A percentile compares a stretch with the other conserved stretches of the same genome.
Conservation (phyloP, 2,329 filamentous ascomycete genomes). For the Venturia effusa region DNA sequence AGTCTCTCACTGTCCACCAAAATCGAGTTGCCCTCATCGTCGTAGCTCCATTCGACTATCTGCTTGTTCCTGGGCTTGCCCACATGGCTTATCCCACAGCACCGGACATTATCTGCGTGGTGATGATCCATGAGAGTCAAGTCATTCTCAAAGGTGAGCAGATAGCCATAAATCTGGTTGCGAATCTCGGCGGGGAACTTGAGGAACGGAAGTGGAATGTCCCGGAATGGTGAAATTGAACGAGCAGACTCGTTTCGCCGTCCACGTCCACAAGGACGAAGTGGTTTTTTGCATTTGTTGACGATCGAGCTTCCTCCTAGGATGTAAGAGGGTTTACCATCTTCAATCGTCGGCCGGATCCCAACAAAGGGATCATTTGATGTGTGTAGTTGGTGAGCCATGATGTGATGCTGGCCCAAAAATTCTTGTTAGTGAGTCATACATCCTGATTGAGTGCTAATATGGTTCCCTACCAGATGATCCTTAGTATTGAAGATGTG, state of each 20-base stretch:
- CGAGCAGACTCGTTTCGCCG: neutral
- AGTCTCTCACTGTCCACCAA: neutral
- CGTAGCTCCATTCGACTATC: neutral
- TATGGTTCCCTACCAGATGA: neutral
- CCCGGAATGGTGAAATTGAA: neutral
- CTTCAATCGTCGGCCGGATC: neutral
- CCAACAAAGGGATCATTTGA: neutral
- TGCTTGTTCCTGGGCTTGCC: neutral
- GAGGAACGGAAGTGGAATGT: slow-evolving; percentile 3
- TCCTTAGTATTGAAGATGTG: neutral
- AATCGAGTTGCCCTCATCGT: neutral
- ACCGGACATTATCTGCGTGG: neutral
- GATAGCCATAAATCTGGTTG: neutral
- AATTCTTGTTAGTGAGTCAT: neutral
- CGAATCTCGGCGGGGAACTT: slow-evolving; percentile 14
- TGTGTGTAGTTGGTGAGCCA: neutral
- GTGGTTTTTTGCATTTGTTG: neutral
- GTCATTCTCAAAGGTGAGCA: neutral
- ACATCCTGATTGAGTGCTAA: neutral
- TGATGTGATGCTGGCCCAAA: neutral
- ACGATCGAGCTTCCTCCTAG: neutral
- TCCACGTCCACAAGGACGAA: neutral
- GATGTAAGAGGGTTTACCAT: neutral
- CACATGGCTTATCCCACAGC: neutral
- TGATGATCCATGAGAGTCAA: neutral